Percentiles rank a stretch among this genome's conserved stretches.
Conservation (phyloP, 116 monocot genomes). For the Trichopus zeylanicus region DNA sequence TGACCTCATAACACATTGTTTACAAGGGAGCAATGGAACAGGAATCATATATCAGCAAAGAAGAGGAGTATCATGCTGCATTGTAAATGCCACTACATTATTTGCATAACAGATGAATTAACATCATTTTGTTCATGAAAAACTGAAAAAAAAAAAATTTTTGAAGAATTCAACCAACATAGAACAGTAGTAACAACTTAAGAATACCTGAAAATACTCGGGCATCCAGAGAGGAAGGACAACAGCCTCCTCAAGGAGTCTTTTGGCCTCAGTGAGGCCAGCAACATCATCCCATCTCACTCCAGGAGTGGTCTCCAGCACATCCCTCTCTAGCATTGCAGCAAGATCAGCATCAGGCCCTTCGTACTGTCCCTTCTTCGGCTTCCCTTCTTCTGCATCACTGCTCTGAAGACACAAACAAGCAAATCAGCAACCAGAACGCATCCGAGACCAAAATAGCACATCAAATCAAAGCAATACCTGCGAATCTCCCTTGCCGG, state of each 20-base stretch:
- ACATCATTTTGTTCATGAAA: too few species aligned
- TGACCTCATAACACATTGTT: background rate
- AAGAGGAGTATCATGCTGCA: too few species aligned
- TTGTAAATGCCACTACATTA: too few species aligned
- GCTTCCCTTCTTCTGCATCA: constrained; percentile 77
- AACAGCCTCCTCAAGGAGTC: constrained; percentile 93
- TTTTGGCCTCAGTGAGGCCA: constrained; percentile 92
- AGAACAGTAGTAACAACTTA: background rate
- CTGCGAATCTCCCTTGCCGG: constrained; percentile 68
- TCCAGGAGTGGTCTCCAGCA: constrained; percentile 88
- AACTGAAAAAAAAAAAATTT: too few species aligned
- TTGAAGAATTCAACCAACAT: too few species aligned
- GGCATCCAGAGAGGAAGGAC: constrained; percentile 99
- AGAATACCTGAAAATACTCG: constrained; percentile 94
- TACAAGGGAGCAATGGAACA: too few species aligned
- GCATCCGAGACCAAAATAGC: too few species aligned
- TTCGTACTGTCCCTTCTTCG: constrained; percentile 84
- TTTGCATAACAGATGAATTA: too few species aligned
- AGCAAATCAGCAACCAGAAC: too few species aligned
- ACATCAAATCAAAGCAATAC: constrained; percentile 10
- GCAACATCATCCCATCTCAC: constrained; percentile 99
- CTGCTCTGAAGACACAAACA: constrained; percentile 30
- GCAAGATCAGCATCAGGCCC: constrained; percentile 95
- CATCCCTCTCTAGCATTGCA: constrained; percentile 97
- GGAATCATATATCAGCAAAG: too few species aligned